These are phyloP conservation scores for Chaetomium globosum DNA, from an alignment of 2,329 filamentous ascomycete species.

Conservation along the genomic window DNA sequence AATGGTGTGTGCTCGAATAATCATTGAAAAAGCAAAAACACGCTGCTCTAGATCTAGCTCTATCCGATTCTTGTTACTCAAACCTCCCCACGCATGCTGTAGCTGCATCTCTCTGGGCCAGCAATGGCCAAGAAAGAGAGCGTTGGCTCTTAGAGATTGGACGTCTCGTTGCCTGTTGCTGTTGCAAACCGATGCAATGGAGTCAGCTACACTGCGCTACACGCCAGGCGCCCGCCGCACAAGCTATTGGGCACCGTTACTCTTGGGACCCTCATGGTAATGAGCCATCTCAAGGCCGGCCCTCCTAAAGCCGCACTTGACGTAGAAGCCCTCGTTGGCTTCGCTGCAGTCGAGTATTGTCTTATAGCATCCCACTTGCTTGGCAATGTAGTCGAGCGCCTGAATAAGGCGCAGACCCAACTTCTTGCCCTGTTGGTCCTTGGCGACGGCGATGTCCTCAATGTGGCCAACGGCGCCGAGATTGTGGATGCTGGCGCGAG, in stretches of 20 bases:
- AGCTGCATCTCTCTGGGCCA: not conserved
- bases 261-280: conserved; percentile 71
- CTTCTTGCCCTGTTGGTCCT: conserved; percentile 97
- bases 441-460: conserved; percentile 93
- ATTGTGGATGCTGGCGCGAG: conserved; percentile 66
- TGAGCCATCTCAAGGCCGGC: conserved; percentile 96
- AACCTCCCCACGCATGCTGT: not conserved
- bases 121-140: not conserved
- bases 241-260: conserved; percentile 44
- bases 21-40: conserved; percentile 7
- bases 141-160: conserved; percentile 24
- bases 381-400: conserved; percentile 84
- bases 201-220: conserved; percentile 16
- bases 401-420: conserved; percentile 90
- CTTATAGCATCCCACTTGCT: conserved; percentile 93
- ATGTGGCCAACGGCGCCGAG: conserved; percentile 89
- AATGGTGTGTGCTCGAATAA: not conserved
- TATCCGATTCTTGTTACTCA: conserved; percentile 9
- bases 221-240: not conserved
- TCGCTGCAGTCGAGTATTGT: conserved; percentile 96
- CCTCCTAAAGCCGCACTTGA: conserved; percentile 93
- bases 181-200: not conserved
- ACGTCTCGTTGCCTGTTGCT: conserved; percentile 15
- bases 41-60: conserved; percentile 25
- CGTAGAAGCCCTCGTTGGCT: conserved; percentile 94